Evolutionary conservation across 768 basidiomycete species (phyloP), one percentile per base, ranked within the genome.

Genomic region (Mycena amicta): DNA sequence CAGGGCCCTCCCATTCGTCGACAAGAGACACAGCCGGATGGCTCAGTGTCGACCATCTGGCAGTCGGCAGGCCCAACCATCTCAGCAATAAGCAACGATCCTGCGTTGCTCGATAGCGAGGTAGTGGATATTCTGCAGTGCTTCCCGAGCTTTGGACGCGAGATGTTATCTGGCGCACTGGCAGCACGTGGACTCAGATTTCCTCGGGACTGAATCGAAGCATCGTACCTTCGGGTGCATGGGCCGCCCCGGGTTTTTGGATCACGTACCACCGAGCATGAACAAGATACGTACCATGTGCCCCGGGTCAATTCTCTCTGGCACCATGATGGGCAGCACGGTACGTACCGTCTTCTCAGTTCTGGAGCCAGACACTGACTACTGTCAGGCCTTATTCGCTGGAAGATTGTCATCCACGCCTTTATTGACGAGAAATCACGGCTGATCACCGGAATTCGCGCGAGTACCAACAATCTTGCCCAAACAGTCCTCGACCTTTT

Each of bases 371-470:
- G 15, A 45, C 8, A 8, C 8, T 45, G 18, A 37, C 33, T 41
- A 49, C 50, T 20, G 31, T 51, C 13, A 67, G 65, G 65, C 23
- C 60, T 72, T 1, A 71, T 72, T 25, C 39, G 50, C 2, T 71
- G 60, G 56, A 66, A 66, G 41, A 60, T 72, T 12, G 64, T 73
- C 4, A 65, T 64, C 6, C 72, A 74, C 50, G 66, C 63, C 1
- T 72, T 70, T 33, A 66, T 74, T 16, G 72, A 74, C 50, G 71
- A 72, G 1, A 61, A 62, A 39, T 64, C 64, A 12, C 61, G 68
- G 5, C 40, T 66, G 2, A 50, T 71, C 15, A 49, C 56, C 12
- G 67, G 58, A n/a, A 46, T 73, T 18, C 27, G 51, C 5, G 68
- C 62, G 5, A 61, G 52, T 37, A 63, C 61, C 55, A 72, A 73